phyloP scores from a whole-genome alignment of 2,329 filamentous ascomycete species.

The Microsporum audouinii region DNA sequence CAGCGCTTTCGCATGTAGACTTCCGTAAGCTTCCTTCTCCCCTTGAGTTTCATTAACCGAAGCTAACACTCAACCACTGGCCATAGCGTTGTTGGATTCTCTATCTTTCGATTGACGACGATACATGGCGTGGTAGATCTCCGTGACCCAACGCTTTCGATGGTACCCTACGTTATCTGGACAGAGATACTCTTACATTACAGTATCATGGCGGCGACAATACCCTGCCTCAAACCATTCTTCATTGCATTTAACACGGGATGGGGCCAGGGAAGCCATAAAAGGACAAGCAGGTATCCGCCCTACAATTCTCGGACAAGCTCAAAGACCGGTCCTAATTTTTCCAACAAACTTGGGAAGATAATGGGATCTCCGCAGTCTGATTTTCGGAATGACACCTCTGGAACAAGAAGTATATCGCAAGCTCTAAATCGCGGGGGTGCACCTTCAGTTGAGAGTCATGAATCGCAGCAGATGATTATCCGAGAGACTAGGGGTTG shows the following conservation, averaged over 20 bases:
- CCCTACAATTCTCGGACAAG: not conserved
- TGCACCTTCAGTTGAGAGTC: constrained; percentile 4
- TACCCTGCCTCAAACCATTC: constrained; percentile 24
- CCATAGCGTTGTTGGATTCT: not conserved
- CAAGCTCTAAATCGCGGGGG: not conserved
- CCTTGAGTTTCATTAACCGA: not conserved
- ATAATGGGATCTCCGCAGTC: not conserved
- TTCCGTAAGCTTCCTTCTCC: constrained; percentile 19
- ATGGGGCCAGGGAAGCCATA: constrained; percentile 8
- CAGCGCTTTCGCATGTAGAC: constrained; percentile 27
- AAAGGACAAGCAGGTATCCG: constrained; percentile 8
- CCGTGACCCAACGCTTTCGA: constrained; percentile 23
- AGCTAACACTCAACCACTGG: not conserved
- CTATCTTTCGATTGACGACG: not conserved
- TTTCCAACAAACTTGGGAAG: not conserved
- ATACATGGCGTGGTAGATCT: constrained; percentile 19
- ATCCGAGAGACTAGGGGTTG: constrained; percentile 16
- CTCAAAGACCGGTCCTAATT: not conserved
- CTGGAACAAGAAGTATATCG: not conserved
- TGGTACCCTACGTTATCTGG: constrained; percentile 25
- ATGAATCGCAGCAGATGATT: constrained; percentile 15
- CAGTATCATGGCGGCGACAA: constrained; percentile 32
- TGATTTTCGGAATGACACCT: not conserved
- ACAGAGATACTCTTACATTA: constrained; percentile 31
- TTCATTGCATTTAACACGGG: constrained; percentile 12